Percentiles rank a stretch among this genome's conserved stretches.
phyloP scores from a whole-genome alignment of 1,284 basidiomycete genomes.

The Ustilago crameri region DNA sequence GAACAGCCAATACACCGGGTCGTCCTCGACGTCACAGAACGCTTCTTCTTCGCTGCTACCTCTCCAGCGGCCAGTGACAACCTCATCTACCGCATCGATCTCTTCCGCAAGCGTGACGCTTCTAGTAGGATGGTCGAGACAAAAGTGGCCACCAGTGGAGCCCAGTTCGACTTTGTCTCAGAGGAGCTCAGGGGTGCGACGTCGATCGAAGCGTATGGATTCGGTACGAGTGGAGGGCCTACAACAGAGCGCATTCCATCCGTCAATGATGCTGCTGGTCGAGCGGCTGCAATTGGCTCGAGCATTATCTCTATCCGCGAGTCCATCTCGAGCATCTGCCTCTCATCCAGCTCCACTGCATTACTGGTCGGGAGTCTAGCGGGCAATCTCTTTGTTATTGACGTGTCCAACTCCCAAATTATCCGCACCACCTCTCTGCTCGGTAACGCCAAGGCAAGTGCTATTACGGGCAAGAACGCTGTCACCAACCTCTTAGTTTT shows the following conservation, averaged over 20 bases:
- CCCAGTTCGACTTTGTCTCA: slow-evolving; percentile 37
- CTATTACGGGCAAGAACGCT: slow-evolving; percentile 46
- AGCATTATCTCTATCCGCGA: slow-evolving; percentile 41
- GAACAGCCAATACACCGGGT: slow-evolving; percentile 78
- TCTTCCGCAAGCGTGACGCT: slow-evolving; percentile 73
- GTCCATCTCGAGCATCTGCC: slow-evolving; percentile 76
- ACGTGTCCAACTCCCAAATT: slow-evolving; percentile 88
- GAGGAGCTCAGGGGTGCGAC: slow-evolving; percentile 30
- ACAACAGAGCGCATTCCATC: slow-evolving; percentile 26
- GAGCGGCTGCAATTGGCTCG: slow-evolving; percentile 22
- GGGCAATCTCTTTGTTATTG: slow-evolving; percentile 81
- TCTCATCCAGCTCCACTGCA: slow-evolving; percentile 79
- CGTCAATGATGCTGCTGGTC: slow-evolving; percentile 7
- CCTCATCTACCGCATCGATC: slow-evolving; percentile 81
- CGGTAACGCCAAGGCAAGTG: slow-evolving; percentile 36
- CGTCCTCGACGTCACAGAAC: slow-evolving; percentile 83
- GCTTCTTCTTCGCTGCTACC: slow-evolving; percentile 82
- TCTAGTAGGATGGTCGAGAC: slow-evolving; percentile 35
- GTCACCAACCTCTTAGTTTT: slow-evolving; percentile 51
- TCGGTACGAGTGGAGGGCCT: slow-evolving; percentile 23
- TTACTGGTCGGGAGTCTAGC: slow-evolving; percentile 67
- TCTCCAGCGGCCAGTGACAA: slow-evolving; percentile 69
- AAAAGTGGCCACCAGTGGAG: slow-evolving; percentile 13
- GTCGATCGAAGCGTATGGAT: slow-evolving; percentile 28
- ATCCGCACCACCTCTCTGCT: slow-evolving; percentile 76